phyloP scores from a whole-genome alignment of 2,329 filamentous ascomycete species.

The Fusarium abutilonis region DNA sequence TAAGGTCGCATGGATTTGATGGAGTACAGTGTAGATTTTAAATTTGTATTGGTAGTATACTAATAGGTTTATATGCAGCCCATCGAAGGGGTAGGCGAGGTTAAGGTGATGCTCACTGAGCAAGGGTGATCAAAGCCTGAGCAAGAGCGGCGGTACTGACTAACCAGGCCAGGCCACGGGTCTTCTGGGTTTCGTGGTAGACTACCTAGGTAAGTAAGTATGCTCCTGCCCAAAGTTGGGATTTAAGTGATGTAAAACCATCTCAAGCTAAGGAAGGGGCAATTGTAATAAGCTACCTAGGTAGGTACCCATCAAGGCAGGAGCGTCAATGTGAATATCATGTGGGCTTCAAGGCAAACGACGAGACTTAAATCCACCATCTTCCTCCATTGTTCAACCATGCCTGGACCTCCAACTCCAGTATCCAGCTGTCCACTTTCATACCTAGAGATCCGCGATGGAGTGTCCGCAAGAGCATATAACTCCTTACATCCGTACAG shows the following conservation, averaged over 20 bases:
- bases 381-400: constrained; percentile 5
- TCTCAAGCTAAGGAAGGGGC: constrained; percentile 1
- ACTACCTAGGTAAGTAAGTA: too few species aligned
- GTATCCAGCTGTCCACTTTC: constrained; percentile 46
- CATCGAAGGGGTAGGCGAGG: too few species aligned
- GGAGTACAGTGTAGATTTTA: too few species aligned
- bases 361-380: too few species aligned
- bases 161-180: too few species aligned
- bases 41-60: too few species aligned
- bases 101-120: too few species aligned
- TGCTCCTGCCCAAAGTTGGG: neutral
- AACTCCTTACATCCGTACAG: constrained; percentile 33
- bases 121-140: too few species aligned
- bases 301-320: neutral
- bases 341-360: neutral
- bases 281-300: neutral
- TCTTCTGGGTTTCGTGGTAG: too few species aligned
- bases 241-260: neutral
- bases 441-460: constrained; percentile 46
- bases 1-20: too few species aligned
- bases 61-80: too few species aligned
- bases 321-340: neutral
- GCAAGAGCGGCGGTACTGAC: too few species aligned
- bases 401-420: constrained; percentile 46
- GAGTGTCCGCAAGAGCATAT: constrained; percentile 33